Evolutionary conservation across 2,329 filamentous ascomycete genomes (phyloP).

Genomic region (Curvularia sp.): DNA sequence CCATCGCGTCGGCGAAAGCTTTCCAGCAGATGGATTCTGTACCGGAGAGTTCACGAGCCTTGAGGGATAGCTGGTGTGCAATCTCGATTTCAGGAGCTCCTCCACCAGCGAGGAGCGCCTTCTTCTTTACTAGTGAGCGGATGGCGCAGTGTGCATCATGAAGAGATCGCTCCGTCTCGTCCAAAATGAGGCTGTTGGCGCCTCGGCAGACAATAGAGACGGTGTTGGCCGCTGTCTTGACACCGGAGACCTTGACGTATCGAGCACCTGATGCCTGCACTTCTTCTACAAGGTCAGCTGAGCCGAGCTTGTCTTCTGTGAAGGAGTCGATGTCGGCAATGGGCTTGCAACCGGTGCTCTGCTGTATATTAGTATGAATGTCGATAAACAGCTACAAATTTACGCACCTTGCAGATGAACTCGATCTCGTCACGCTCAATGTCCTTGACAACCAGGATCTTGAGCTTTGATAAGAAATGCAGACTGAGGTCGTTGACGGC

Average conservation of each 20-base stretch:
- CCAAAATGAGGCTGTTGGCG: constrained; percentile 91
- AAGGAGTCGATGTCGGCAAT: constrained; percentile 99
- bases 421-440: constrained; percentile 99
- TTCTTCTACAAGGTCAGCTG: constrained; percentile 93
- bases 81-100: constrained; percentile 98
- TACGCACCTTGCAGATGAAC: constrained; percentile 83
- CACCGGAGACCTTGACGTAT: constrained; percentile 93
- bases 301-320: constrained; percentile 96
- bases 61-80: constrained; percentile 81
- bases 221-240: constrained; percentile 82
- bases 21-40: constrained; percentile 99
- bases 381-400: constrained; percentile 17
- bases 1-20: constrained; percentile 96
- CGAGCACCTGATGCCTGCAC: constrained; percentile 84
- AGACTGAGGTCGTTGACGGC: constrained; percentile 97
- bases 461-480: constrained; percentile 96
- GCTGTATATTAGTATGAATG: constrained; percentile 10
- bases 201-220: constrained; percentile 94
- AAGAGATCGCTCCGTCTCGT: constrained; percentile 94
- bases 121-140: constrained; percentile 98
- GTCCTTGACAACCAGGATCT: constrained; percentile 95
- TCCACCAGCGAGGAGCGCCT: constrained; percentile 95
- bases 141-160: constrained; percentile 98
- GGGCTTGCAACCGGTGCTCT: constrained; percentile 94
- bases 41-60: constrained; percentile 81